Percentiles rank a stretch among this genome's conserved stretches.
These are phyloP conservation scores for Botrytis medusae DNA, from an alignment of 2,329 filamentous ascomycete species.

Conservation along the genomic window DNA sequence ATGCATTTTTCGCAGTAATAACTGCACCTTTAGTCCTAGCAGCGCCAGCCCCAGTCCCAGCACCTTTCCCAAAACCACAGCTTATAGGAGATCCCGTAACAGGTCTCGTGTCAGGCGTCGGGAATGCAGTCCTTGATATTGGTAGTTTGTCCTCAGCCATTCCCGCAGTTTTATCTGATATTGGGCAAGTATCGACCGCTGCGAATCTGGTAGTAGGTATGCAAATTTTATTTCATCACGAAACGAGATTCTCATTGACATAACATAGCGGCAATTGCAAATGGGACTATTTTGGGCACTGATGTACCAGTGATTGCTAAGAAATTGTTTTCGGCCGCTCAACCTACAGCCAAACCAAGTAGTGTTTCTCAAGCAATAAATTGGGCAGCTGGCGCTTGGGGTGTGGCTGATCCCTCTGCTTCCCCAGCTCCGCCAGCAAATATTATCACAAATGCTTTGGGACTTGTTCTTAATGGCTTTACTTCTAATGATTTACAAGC, in stretches of 20 bases:
- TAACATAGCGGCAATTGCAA: conserved; percentile 23
- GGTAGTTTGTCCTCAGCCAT: neutral
- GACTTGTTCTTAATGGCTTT: conserved; percentile 27
- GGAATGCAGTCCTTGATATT: neutral
- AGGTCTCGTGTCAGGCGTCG: neutral
- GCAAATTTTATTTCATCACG: neutral
- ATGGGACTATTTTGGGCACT: conserved; percentile 27
- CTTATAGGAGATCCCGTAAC: neutral
- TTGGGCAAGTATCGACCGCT: neutral
- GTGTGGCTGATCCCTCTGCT: conserved; percentile 12
- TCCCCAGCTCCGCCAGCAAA: conserved; percentile 24
- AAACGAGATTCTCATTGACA: neutral
- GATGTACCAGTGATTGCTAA: conserved; percentile 24
- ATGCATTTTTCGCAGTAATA: neutral
- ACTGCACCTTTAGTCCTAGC: conserved; percentile 8
- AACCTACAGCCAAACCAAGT: conserved; percentile 35
- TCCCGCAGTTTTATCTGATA: neutral
- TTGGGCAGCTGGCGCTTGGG: conserved; percentile 21
- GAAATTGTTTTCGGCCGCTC: conserved; percentile 30
- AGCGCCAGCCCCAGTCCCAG: conserved; percentile 8
- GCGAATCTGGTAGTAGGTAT: neutral
- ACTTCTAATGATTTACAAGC: conserved; percentile 25
- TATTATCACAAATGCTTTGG: conserved; percentile 25
- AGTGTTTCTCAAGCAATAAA: conserved; percentile 29
- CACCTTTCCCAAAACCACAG: neutral